Conservation (phyloP, 352 stramenopile genomes). For the Phytopythium ostracodes region DNA sequence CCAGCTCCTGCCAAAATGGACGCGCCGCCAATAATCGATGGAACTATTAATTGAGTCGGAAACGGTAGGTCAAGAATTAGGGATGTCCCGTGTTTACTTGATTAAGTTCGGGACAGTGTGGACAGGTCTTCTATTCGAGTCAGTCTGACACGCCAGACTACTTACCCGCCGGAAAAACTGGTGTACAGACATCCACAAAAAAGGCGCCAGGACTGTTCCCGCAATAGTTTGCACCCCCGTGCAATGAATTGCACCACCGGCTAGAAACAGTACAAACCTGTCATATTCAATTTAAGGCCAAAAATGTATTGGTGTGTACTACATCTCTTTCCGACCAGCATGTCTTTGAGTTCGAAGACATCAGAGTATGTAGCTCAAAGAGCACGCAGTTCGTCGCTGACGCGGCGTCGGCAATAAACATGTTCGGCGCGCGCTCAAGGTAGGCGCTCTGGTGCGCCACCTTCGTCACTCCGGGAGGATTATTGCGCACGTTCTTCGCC, state of each 20-base stretch:
- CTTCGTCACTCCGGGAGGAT: constrained; percentile 4
- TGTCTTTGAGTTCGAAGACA: constrained; percentile 6
- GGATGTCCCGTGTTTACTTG: too few relatives aligned
- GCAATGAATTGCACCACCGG: neutral
- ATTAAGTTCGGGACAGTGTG: too few relatives aligned
- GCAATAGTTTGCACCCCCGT: neutral
- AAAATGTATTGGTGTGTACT: neutral
- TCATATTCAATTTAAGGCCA: neutral
- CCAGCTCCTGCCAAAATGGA: too few relatives aligned
- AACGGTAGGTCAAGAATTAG: too few relatives aligned
- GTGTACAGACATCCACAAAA: too few relatives aligned
- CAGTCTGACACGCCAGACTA: too few relatives aligned
- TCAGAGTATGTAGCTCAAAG: constrained; percentile 5
- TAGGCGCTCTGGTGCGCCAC: constrained; percentile 6
- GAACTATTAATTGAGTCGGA: too few relatives aligned
- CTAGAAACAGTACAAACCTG: neutral
- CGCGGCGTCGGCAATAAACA: neutral
- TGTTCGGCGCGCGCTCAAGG: neutral
- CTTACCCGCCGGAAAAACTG: too few relatives aligned
- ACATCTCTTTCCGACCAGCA: constrained; percentile 7
- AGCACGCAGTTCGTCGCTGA: neutral
- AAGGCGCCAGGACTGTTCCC: too few relatives aligned
- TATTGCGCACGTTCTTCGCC: neutral
- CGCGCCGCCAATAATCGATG: too few relatives aligned
- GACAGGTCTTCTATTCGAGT: too few relatives aligned